These are phyloP conservation scores for Nicotiana obtusifolia DNA, from an alignment of 257 asterid genomes.

Conservation along the genomic window DNA sequence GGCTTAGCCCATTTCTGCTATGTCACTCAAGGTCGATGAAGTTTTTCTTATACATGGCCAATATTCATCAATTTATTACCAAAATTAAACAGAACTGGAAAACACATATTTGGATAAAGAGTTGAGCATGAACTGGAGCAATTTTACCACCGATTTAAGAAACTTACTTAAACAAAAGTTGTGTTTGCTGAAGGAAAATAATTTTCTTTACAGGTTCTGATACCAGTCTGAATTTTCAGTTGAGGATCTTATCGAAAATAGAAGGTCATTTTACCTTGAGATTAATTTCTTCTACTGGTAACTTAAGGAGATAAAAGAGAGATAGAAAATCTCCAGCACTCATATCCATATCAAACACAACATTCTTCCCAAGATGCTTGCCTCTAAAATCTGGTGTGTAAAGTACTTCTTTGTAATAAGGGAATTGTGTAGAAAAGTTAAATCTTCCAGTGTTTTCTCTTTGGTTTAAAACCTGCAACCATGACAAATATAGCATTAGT, in stretches of 20 bases:
- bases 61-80: not conserved
- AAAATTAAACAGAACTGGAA: not conserved
- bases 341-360: conserved; percentile 93
- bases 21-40: not conserved
- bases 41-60: not conserved
- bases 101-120: not conserved
- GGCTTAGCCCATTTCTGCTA: not conserved
- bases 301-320: conserved; percentile 75
- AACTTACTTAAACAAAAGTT: not conserved
- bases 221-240: not conserved
- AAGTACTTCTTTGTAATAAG: conserved; percentile 42
- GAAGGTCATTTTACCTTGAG: conserved; percentile 48
- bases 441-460: conserved; percentile 51
- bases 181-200: not conserved
- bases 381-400: conserved; percentile 51
- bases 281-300: conserved; percentile 55
- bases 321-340: conserved; percentile 91
- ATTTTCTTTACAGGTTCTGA: not conserved
- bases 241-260: not conserved
- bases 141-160: not conserved
- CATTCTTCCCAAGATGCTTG: conserved; percentile 45
- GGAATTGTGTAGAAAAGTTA: conserved; percentile 60
- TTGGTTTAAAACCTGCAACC: conserved; percentile 56
- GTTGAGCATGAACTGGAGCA: not conserved
- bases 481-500: not conserved